Conservation (phyloP, 2,329 filamentous ascomycete genomes). For the Cladosporium sp. region DNA sequence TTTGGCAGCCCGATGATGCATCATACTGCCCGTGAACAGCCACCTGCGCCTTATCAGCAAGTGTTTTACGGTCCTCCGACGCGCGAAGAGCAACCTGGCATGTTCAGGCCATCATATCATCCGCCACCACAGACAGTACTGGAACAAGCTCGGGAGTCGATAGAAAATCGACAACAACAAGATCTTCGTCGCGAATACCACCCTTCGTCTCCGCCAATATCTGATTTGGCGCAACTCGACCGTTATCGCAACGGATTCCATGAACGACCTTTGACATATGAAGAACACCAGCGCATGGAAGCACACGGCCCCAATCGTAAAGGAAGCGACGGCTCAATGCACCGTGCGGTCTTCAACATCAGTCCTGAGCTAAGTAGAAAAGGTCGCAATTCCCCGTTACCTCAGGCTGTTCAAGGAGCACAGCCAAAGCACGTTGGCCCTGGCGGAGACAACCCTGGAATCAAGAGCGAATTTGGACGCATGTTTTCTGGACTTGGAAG, state of each 20-base stretch:
- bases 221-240: slow-evolving; percentile 20
- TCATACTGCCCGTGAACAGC: slow-evolving; percentile 20
- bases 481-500: slow-evolving; percentile 93
- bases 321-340: slow-evolving; percentile 36
- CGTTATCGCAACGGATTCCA: slow-evolving; percentile 27
- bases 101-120: slow-evolving; percentile 27
- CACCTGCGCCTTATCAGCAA: slow-evolving; percentile 19
- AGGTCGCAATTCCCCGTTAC: slow-evolving; percentile 80
- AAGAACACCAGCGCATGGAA: slow-evolving; percentile 43
- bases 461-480: slow-evolving; percentile 90
- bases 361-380: slow-evolving; percentile 70
- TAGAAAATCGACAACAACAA: slow-evolving; percentile 23
- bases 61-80: slow-evolving; percentile 23
- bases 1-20: slow-evolving; percentile 28
- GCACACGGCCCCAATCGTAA: slow-evolving; percentile 38
- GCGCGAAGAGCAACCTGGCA: slow-evolving; percentile 28
- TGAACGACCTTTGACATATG: slow-evolving; percentile 35
- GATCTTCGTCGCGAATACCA: slow-evolving; percentile 27
- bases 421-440: slow-evolving; percentile 76
- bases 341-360: slow-evolving; percentile 67
- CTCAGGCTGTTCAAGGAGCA: slow-evolving; percentile 89
- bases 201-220: slow-evolving; percentile 23
- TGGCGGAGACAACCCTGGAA: slow-evolving; percentile 70
- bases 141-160: slow-evolving; percentile 28
- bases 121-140: slow-evolving; percentile 21